These are phyloP conservation scores for Aspergillus affinis DNA, from an alignment of 495 filamentous ascomycete species.

Conservation along the genomic window DNA sequence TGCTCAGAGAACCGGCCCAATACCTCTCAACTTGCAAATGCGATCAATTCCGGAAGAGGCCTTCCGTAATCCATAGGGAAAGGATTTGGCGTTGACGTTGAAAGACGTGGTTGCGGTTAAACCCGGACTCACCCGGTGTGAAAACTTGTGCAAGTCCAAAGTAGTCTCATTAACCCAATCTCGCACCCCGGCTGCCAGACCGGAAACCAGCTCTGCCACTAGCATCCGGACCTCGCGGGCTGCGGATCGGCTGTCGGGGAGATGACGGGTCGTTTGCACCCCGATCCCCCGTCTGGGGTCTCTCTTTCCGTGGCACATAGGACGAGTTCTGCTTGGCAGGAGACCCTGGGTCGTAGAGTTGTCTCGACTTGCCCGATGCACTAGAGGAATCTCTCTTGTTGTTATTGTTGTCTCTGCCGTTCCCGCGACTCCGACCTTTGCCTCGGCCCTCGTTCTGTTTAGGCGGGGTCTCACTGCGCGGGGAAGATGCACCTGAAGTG, in stretches of 20 bases:
- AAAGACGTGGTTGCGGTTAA: neutral
- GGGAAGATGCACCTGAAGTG: conserved; percentile 52
- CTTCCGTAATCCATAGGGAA: conserved; percentile 38
- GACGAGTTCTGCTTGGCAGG: conserved; percentile 58
- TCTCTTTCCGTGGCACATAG: conserved; percentile 52
- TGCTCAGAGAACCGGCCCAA: conserved; percentile 57
- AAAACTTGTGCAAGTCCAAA: conserved; percentile 10
- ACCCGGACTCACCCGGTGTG: neutral
- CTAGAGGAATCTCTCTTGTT: conserved; percentile 51
- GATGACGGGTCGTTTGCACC: conserved; percentile 43
- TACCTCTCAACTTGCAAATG: conserved; percentile 58
- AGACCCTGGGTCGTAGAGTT: conserved; percentile 75
- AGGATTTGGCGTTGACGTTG: neutral
- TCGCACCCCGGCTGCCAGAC: conserved; percentile 52
- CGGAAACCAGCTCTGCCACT: conserved; percentile 75
- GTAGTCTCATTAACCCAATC: conserved; percentile 25
- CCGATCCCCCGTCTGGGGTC: conserved; percentile 33
- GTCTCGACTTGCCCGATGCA: conserved; percentile 40
- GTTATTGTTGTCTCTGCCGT: conserved; percentile 27
- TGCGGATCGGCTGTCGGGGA: conserved; percentile 60
- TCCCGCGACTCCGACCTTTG: conserved; percentile 40
- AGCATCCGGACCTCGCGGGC: conserved; percentile 72
- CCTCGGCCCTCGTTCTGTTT: conserved; percentile 41
- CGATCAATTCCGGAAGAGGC: conserved; percentile 55
- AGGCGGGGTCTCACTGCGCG: conserved; percentile 66